Evolutionary conservation across 495 filamentous ascomycete species (phyloP), one percentile per base, ranked within the genome.

Genomic region (Sabuloglossum arenarium): DNA sequence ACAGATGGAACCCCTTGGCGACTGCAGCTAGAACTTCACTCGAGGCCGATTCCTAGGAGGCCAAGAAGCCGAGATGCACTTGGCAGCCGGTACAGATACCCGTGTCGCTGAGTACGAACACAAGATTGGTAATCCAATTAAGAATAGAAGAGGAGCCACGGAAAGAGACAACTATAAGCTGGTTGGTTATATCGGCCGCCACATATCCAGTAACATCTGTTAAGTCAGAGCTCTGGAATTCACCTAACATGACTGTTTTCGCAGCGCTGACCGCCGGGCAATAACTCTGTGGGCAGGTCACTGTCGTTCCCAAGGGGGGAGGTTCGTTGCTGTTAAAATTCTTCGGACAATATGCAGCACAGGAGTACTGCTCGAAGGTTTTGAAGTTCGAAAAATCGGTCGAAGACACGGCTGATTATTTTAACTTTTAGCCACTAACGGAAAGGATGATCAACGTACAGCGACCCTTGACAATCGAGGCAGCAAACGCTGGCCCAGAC

Each of bases 171-270:
- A 89, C 74, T 47, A 89, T 80, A 14, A 77, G 60, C 23, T 71
- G 57, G 60, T 77, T 79, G 28, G 75, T 79, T 24, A 66, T 63
- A 66, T 91, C 87, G 23, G 72, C 67, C 12, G 79, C 80, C n/a
- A 88, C 65, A 61, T 80, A 84, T 32, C 87, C 87, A 12, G 79
- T 73, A 14, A 76, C 75, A 59, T 85, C 82, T 6, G 81, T 77
- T 8, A 30, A 21, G 14, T 65, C 42, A 58, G 71, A 87, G 83
- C 70, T 67, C 57, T 80, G 71, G 56, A 86, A 85, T 60, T 78
- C 75, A 34, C 68, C 65, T 1, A 76, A 66, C 0, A 79, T 79
- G 9, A 64, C 72, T 8, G 82, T 77, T 29, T 74, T 63, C 10
- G 73, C 71, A 4, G 73, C 63, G 58, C 79, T 69, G 9, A 87